Conservation (phyloP, 306 rosid genomes). For the Mimosa bimucronata region DNA sequence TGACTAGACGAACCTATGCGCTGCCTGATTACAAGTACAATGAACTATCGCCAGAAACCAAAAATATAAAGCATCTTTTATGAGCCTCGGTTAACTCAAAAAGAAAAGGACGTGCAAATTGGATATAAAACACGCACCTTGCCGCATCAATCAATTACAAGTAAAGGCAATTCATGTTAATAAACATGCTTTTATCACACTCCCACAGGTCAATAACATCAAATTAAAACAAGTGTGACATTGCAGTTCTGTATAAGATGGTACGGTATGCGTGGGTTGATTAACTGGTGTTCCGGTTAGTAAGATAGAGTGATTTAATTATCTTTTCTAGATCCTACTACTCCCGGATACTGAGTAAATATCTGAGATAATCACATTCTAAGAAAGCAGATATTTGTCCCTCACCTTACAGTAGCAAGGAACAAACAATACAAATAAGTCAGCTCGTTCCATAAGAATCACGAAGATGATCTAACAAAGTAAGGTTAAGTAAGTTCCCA, state of each 20-base stretch:
- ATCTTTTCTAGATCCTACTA: background rate
- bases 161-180: conserved; percentile 14
- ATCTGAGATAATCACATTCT: background rate
- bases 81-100: background rate
- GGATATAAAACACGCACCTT: conserved; percentile 27
- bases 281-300: background rate
- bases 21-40: conserved; percentile 7
- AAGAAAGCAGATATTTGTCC: background rate
- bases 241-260: background rate
- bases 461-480: conserved; percentile 11
- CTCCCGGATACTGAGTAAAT: background rate
- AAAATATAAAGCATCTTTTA: conserved; percentile 1
- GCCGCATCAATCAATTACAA: conserved; percentile 7
- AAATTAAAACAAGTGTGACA: conserved; percentile 2
- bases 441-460: background rate
- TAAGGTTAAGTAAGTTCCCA: conserved; percentile 6
- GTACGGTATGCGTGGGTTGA: background rate
- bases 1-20: conserved; percentile 2
- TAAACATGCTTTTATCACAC: conserved; percentile 17
- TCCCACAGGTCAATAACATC: conserved; percentile 26
- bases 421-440: background rate
- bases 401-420: background rate
- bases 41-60: background rate
- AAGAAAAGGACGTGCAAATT: conserved; percentile 10
- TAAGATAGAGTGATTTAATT: background rate